Evolutionary conservation across 495 filamentous ascomycete species (phyloP).

Genomic region (Podospora tetraspora): DNA sequence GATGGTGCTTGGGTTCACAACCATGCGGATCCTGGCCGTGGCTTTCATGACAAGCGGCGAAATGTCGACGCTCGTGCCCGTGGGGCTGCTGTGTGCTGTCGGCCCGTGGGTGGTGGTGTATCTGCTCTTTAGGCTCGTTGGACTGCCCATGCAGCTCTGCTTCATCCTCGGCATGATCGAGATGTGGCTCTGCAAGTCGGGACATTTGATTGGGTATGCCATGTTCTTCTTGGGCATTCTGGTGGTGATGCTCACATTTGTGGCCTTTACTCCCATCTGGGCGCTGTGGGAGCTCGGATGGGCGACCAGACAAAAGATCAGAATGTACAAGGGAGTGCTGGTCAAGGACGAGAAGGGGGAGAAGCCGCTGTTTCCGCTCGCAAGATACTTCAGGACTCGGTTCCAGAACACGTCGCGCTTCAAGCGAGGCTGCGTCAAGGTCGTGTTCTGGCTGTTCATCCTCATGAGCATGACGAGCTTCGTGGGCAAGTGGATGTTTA

Average conservation of each 20-base stretch:
- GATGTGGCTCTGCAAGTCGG: background rate
- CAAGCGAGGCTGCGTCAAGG: constrained; percentile 5
- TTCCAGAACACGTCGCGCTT: constrained; percentile 9
- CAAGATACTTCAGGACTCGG: background rate
- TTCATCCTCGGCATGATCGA: constrained; percentile 6
- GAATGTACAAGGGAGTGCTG: background rate
- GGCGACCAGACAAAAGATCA: background rate
- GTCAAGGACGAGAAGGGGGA: constrained; percentile 1
- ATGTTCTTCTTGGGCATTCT: constrained; percentile 1
- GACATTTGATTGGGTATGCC: background rate
- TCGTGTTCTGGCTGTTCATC: constrained; percentile 9
- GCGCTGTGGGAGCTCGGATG: constrained; percentile 4
- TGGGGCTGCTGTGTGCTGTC: constrained; percentile 3
- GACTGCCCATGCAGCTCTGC: constrained; percentile 1
- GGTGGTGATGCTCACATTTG: background rate
- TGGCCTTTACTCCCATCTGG: constrained; percentile 5
- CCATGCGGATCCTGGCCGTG: background rate
- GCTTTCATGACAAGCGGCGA: background rate
- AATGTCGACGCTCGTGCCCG: background rate
- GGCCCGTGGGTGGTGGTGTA: constrained; percentile 7
- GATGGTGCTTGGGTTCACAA: constrained; percentile 6
- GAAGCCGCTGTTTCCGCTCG: constrained; percentile 5
- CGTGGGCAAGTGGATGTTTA: constrained; percentile 14
- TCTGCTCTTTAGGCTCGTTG: constrained; percentile 4
- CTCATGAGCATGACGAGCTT: constrained; percentile 3